Conservation (phyloP, 1,284 basidiomycete species). For the Ganoderma resinaceum region DNA sequence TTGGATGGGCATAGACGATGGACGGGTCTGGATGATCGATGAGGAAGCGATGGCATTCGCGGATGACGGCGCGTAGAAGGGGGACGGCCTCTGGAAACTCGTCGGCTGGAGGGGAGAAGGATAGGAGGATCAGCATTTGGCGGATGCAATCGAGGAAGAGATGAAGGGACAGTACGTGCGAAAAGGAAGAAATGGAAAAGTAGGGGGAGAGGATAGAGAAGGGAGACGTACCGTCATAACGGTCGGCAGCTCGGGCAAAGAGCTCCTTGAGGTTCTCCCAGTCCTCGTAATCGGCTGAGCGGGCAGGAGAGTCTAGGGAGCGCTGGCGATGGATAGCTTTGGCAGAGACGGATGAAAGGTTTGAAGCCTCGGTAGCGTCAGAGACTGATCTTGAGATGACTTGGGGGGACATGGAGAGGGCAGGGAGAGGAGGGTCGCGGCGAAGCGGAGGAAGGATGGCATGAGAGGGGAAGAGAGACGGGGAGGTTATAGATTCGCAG, state of each 20-base stretch:
- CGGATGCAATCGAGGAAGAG: background rate
- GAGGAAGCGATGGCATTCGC: slow-evolving; percentile 69
- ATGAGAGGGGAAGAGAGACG: slow-evolving; percentile 21
- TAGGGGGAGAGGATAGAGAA: background rate
- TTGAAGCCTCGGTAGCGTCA: slow-evolving; percentile 17
- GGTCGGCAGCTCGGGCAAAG: slow-evolving; percentile 59
- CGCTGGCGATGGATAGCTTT: slow-evolving; percentile 20
- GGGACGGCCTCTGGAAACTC: slow-evolving; percentile 56
- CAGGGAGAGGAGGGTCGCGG: slow-evolving; percentile 3
- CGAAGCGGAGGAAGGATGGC: slow-evolving; percentile 3
- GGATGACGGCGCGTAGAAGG: slow-evolving; percentile 65
- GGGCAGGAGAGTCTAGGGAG: slow-evolving; percentile 27
- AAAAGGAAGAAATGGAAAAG: slow-evolving; percentile 7
- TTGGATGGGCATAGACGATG: slow-evolving; percentile 46
- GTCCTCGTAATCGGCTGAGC: slow-evolving; percentile 51
- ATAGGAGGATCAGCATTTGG: slow-evolving; percentile 15
- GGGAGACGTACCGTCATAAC: slow-evolving; percentile 59
- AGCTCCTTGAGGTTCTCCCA: slow-evolving; percentile 73
- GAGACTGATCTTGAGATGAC: slow-evolving; percentile 14
- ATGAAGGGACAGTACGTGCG: slow-evolving; percentile 9
- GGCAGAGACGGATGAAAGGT: slow-evolving; percentile 6
- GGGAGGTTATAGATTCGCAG: slow-evolving; percentile 19
- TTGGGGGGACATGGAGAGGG: slow-evolving; percentile 12
- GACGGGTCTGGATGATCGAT: slow-evolving; percentile 61
- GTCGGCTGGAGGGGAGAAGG: slow-evolving; percentile 44